phyloP scores from a whole-genome alignment of 352 stramenopile species.

The Phytophthora cactorum region DNA sequence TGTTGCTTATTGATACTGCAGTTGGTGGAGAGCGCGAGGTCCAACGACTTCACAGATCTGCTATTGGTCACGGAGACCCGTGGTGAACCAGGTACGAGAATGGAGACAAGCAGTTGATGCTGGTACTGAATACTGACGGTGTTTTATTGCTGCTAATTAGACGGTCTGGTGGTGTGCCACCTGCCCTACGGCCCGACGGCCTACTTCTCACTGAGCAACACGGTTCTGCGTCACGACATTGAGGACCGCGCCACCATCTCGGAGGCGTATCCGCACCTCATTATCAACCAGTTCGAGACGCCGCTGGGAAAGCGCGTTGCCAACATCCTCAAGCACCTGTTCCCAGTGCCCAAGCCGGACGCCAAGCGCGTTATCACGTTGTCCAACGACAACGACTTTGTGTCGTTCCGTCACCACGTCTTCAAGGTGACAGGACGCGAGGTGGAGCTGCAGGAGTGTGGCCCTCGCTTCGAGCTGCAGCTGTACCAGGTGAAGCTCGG shows the following conservation, averaged over 20 bases:
- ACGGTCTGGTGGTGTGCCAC: slow-evolving; percentile 98
- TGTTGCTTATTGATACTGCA: slow-evolving; percentile 47
- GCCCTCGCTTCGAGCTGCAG: slow-evolving; percentile 98
- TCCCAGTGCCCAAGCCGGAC: slow-evolving; percentile 97
- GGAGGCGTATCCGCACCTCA: slow-evolving; percentile 96
- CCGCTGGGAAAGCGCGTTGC: slow-evolving; percentile 94
- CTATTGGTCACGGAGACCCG: slow-evolving; percentile 98
- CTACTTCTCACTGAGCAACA: slow-evolving; percentile 98
- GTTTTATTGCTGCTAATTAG: slow-evolving; percentile 43
- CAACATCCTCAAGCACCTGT: slow-evolving; percentile 99
- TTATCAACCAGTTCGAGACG: slow-evolving; percentile 97
- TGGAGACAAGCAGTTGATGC: background rate
- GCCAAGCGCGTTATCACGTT: slow-evolving; percentile 98
- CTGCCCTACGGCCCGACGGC: slow-evolving; percentile 98
- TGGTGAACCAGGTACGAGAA: slow-evolving; percentile 91
- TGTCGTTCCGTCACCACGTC: slow-evolving; percentile 99
- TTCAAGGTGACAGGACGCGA: slow-evolving; percentile 94
- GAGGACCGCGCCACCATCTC: slow-evolving; percentile 94
- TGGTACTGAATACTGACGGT: slow-evolving; percentile 9
- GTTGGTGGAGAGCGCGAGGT: slow-evolving; percentile 96
- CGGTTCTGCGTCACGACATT: slow-evolving; percentile 99
- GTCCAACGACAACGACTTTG: slow-evolving; percentile 98
- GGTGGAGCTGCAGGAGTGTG: slow-evolving; percentile 96
- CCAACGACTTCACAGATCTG: slow-evolving; percentile 98
- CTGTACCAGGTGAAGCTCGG: slow-evolving; percentile 98